Base-by-base conservation (phyloP, 495 filamentous ascomycete species). In the Aspergillus sclerotioniger region DNA sequence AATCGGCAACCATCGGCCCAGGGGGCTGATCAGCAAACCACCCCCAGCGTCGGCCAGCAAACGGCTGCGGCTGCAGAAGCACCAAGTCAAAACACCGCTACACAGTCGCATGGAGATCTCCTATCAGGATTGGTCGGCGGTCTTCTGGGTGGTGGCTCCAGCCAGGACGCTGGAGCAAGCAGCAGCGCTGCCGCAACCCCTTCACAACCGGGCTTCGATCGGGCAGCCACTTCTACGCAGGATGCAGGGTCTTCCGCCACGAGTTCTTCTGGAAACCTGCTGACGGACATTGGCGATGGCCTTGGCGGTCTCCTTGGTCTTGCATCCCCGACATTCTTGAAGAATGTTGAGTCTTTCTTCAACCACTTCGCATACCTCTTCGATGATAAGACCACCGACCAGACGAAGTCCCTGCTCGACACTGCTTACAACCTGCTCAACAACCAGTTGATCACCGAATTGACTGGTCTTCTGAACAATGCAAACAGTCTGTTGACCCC, bases 341-440 rank as follows among this genome's bases (percentile, higher is more conserved):
- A 63, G 49, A 67, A 75, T 57, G 58, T 82, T n/a, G 71, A 75
- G 16, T 72, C 72, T 13, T 76, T 82, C 51, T 69, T 82, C 45
- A 64, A 75, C 39, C 73, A 80, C 51, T 64, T 80, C 19, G 67
- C 71, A 15, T 71, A 71, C 41, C 67, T 81, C 20, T 66, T 82
- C 8, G 75, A 79, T 51, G 71, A 76, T 49, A 66, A 65, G 53
- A 71, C 68, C 7, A 75, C 72, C 13, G 56, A 65, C 6, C 70
- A 80, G 58, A 67, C 70, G 33, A 75, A 75, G 58, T 53, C 54
- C 7, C 46, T 75, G 54, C 58, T 75, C 31, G 53, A 65, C 28
- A 66, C 65, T 28, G 72, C 62, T 19, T 66, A 63, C 17, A 55
- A 57, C 0, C 62, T 73, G 25, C 60, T 75, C 37, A 70, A 69